phyloP scores from a whole-genome alignment of 2,329 filamentous ascomycete genomes.

The Fusarium incarnatum region DNA sequence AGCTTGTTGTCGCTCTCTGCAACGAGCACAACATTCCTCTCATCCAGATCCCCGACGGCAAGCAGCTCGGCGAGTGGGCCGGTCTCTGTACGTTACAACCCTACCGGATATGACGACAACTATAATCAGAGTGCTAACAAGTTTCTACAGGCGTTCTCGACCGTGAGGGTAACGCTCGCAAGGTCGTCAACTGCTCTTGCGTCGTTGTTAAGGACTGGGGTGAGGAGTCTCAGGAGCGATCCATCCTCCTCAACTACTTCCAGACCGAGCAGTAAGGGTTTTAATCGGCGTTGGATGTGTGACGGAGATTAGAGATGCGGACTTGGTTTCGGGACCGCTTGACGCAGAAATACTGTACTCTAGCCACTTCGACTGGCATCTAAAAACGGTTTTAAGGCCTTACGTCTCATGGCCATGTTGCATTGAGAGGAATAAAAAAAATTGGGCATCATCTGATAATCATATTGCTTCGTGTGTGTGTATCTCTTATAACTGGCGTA shows the following conservation, averaged over 20 bases:
- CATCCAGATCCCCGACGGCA: constrained; percentile 99
- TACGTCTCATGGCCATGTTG: constrained; percentile 51
- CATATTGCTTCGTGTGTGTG: constrained; percentile 3
- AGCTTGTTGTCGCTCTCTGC: constrained; percentile 98
- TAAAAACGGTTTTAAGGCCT: constrained; percentile 54
- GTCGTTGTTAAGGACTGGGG: constrained; percentile 99
- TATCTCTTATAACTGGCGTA: not conserved
- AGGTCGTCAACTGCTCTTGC: constrained; percentile 99
- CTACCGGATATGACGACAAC: not conserved
- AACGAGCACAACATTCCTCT: constrained; percentile 99
- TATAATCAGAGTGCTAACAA: constrained; percentile 48
- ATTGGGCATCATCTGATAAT: constrained; percentile 49
- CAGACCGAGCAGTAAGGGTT: constrained; percentile 79
- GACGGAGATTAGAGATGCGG: constrained; percentile 56
- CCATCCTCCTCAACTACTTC: constrained; percentile 99
- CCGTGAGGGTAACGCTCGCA: constrained; percentile 98
- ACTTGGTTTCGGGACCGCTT: constrained; percentile 50
- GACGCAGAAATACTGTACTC: constrained; percentile 58
- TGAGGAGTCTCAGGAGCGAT: constrained; percentile 99
- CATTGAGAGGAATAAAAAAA: constrained; percentile 57
- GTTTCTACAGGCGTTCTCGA: constrained; percentile 84
- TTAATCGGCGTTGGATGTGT: constrained; percentile 51
- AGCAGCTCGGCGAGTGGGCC: constrained; percentile 99
- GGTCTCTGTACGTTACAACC: constrained; percentile 86
- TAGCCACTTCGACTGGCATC: constrained; percentile 61